Percentiles rank a stretch among this genome's conserved stretches.
These are phyloP conservation scores for Brasilioporus rufonigricans DNA, from an alignment of 768 basidiomycete genomes.

Conservation along the genomic window DNA sequence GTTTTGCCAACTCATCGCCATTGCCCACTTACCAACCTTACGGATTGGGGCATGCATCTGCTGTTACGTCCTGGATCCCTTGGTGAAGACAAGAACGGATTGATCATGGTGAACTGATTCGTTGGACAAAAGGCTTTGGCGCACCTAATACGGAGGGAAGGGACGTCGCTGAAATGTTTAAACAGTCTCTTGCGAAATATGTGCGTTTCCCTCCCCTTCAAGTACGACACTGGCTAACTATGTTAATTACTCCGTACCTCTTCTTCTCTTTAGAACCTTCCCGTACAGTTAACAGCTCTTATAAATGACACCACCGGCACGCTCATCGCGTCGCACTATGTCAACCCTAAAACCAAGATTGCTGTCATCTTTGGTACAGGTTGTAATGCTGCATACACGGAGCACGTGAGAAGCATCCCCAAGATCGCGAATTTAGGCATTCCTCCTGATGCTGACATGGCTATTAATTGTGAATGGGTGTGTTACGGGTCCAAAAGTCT, in stretches of 20 bases:
- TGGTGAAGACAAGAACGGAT: slow-evolving; percentile 79
- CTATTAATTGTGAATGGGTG: slow-evolving; percentile 97
- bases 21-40: neutral
- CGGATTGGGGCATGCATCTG: neutral
- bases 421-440: slow-evolving; percentile 81
- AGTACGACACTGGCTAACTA: neutral
- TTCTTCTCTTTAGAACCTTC: slow-evolving; percentile 58
- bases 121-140: slow-evolving; percentile 99
- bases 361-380: slow-evolving; percentile 98
- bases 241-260: neutral
- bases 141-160: slow-evolving; percentile 87
- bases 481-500: slow-evolving; percentile 14
- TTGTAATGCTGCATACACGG: slow-evolving; percentile 98
- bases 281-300: slow-evolving; percentile 77
- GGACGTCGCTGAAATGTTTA: slow-evolving; percentile 94
- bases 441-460: slow-evolving; percentile 68
- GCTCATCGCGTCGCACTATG: slow-evolving; percentile 94
- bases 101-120: slow-evolving; percentile 90
- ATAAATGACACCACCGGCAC: slow-evolving; percentile 99
- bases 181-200: slow-evolving; percentile 70
- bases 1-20: neutral
- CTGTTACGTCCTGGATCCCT: neutral
- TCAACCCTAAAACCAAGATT: slow-evolving; percentile 86
- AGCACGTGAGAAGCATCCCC: slow-evolving; percentile 77
- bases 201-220: slow-evolving; percentile 42